Evolutionary conservation across 192 early-diverging fungal genomes (phyloP).

Genomic region (Oehlia diaphana): DNA sequence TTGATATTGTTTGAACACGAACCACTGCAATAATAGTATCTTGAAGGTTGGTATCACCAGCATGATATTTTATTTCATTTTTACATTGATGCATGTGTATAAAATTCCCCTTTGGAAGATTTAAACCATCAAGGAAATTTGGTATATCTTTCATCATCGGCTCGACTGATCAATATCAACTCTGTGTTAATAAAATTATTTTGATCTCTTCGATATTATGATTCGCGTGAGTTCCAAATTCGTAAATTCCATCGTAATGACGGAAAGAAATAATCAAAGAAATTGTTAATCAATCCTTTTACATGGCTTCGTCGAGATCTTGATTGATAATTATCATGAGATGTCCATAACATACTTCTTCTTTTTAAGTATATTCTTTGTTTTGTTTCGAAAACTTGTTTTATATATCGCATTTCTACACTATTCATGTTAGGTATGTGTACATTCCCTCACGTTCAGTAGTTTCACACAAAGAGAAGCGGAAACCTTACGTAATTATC

Average conservation of each 20-base stretch:
- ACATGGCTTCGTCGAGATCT: constrained; percentile 71
- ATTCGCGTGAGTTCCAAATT: constrained; percentile 89
- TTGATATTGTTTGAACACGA: too few species aligned
- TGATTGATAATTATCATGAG: constrained; percentile 98
- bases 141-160: constrained; percentile 96
- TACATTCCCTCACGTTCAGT: constrained; percentile 92
- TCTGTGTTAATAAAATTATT: constrained; percentile 94
- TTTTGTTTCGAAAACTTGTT: constrained; percentile 93
- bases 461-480: constrained; percentile 94
- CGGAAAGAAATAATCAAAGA: constrained; percentile 93
- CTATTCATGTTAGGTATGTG: constrained; percentile 62
- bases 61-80: too few species aligned
- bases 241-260: constrained; percentile 64
- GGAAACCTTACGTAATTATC: constrained; percentile 35
- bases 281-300: constrained; percentile 95
- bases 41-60: too few species aligned
- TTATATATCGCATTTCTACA: constrained; percentile 85
- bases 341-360: constrained; percentile 85
- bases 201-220: constrained; percentile 64
- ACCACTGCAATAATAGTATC: too few species aligned
- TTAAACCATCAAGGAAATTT: constrained; percentile 75
- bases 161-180: constrained; percentile 51
- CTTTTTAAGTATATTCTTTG: constrained; percentile 67
- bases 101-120: constrained; percentile 82
- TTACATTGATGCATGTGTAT: too few species aligned